phyloP scores from a whole-genome alignment of 495 filamentous ascomycete species.

The Penicillium pancosmium region DNA sequence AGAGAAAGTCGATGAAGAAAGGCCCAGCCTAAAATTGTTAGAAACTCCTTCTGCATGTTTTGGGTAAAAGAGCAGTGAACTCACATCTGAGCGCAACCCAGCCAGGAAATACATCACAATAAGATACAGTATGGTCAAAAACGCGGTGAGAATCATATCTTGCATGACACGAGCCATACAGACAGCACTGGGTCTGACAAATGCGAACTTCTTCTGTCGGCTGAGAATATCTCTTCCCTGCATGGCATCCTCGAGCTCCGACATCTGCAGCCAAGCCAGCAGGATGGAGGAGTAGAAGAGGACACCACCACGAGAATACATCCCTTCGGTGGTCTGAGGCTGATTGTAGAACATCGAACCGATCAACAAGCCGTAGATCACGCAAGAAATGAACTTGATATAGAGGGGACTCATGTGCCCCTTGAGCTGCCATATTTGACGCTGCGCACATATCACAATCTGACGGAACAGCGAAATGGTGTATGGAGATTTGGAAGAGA shows the following conservation, averaged over 20 bases:
- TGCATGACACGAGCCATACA: conserved; percentile 71
- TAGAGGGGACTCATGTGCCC: conserved; percentile 36
- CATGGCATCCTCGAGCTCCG: conserved; percentile 73
- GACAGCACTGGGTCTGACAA: conserved; percentile 76
- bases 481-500: conserved; percentile 50
- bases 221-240: conserved; percentile 70
- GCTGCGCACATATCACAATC: conserved; percentile 61
- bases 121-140: conserved; percentile 67
- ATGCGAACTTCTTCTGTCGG: conserved; percentile 76
- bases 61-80: not conserved
- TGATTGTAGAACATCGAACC: conserved; percentile 43
- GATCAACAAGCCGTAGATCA: conserved; percentile 37
- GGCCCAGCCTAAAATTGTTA: conserved; percentile 26
- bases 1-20: conserved; percentile 63
- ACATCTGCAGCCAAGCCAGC: conserved; percentile 77
- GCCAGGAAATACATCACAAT: conserved; percentile 71
- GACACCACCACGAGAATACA: conserved; percentile 50
- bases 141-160: conserved; percentile 65
- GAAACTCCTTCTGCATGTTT: not conserved
- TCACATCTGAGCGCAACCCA: conserved; percentile 50
- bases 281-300: conserved; percentile 76
- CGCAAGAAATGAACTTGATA: conserved; percentile 37
- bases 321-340: conserved; percentile 48
- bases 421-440: conserved; percentile 57
- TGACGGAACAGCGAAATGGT: conserved; percentile 66